Percentiles rank a stretch among this genome's conserved stretches.
These are phyloP conservation scores for Cyclostephanos invisitatus DNA, from an alignment of 108 stramenopile species.

Conservation along the genomic window DNA sequence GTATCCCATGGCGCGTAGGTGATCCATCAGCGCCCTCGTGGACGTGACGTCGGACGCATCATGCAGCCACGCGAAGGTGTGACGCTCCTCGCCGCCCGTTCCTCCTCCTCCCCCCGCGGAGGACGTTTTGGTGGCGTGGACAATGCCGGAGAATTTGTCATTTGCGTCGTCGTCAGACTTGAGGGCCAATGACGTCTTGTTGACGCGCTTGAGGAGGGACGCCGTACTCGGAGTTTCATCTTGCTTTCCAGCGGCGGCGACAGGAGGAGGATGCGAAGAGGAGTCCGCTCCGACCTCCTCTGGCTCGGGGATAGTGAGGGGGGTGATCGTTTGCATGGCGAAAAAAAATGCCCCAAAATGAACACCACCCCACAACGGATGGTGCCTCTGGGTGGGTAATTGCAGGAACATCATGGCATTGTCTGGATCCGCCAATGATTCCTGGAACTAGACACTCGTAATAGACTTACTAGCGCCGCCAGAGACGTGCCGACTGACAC, in stretches of 20 bases:
- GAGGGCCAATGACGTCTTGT: conserved; percentile 4
- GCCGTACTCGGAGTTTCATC: not conserved
- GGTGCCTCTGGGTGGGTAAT: too few relatives aligned
- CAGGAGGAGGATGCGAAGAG: too few relatives aligned
- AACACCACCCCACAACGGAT: too few relatives aligned
- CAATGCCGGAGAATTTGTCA: not conserved
- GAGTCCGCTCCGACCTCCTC: not conserved
- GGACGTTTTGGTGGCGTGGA: not conserved
- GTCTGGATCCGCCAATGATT: too few relatives aligned
- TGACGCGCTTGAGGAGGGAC: not conserved
- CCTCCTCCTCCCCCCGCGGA: too few relatives aligned
- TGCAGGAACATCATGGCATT: too few relatives aligned
- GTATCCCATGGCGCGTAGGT: not conserved
- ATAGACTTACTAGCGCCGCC: too few relatives aligned
- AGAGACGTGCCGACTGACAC: too few relatives aligned
- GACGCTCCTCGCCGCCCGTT: not conserved
- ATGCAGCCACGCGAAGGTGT: conserved; percentile 13
- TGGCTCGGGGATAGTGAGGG: not conserved
- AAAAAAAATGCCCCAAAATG: too few relatives aligned
- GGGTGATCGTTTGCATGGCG: not conserved
- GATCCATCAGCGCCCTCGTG: conserved; percentile 2
- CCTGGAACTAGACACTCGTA: too few relatives aligned
- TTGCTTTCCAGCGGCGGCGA: too few relatives aligned
- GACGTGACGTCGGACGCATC: not conserved
- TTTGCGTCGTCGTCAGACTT: not conserved